These are phyloP conservation scores for Fusarium mangiferae DNA, from an alignment of 2,329 filamentous ascomycete genomes.

Conservation along the genomic window DNA sequence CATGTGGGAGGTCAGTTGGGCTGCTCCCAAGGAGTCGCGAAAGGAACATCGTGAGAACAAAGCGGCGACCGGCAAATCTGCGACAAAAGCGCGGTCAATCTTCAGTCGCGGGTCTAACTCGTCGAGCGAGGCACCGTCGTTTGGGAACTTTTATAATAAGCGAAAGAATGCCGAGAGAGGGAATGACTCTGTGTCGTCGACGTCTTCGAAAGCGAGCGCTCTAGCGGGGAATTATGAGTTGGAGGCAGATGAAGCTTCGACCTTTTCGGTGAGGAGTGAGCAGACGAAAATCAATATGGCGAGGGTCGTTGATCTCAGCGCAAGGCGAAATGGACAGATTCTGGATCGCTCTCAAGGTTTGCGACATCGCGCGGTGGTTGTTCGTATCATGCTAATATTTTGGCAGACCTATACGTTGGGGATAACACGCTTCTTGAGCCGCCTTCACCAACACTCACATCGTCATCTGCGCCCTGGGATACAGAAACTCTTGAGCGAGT, in stretches of 20 bases:
- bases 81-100: slow-evolving; percentile 6
- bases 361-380: not conserved
- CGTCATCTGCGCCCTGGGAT: not conserved
- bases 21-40: slow-evolving; percentile 23
- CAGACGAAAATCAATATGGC: not conserved
- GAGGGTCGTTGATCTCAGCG: not conserved
- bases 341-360: not conserved
- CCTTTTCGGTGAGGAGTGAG: slow-evolving; percentile 1
- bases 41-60: slow-evolving; percentile 36
- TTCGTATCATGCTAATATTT: not conserved
- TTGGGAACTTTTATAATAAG: not conserved
- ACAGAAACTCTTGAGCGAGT: not conserved
- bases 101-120: slow-evolving; percentile 22
- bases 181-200: not conserved
- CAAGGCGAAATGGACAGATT: not conserved
- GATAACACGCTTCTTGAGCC: not conserved
- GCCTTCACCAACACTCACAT: not conserved
- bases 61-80: not conserved
- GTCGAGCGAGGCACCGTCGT: slow-evolving; percentile 1
- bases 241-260: slow-evolving; percentile 16
- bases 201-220: slow-evolving; percentile 1
- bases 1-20: slow-evolving; percentile 40
- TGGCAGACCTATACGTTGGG: not conserved
- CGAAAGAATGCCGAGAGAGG: not conserved
- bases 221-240: not conserved